Conservation (phyloP, 2,329 filamentous ascomycete species). For the Penicillium sp. region DNA sequence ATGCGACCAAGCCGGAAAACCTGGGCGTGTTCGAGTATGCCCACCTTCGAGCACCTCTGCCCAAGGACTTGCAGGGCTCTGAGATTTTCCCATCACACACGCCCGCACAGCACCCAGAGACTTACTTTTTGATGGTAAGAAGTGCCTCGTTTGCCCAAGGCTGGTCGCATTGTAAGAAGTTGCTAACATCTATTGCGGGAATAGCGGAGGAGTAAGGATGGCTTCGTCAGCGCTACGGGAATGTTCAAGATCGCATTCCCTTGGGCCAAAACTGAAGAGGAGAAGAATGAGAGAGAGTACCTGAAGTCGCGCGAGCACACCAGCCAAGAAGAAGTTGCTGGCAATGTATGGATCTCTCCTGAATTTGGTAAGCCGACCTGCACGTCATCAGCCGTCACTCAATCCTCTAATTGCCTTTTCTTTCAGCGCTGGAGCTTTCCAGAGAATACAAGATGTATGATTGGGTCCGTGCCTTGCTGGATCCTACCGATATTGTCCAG, state of each 20-base stretch:
- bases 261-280: constrained; percentile 66
- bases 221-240: constrained; percentile 69
- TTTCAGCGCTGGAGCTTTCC: constrained; percentile 74
- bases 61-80: constrained; percentile 83
- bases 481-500: constrained; percentile 78
- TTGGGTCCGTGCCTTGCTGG: constrained; percentile 92
- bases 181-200: constrained; percentile 10
- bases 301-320: constrained; percentile 83
- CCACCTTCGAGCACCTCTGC: constrained; percentile 88
- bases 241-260: constrained; percentile 75
- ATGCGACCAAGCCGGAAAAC: constrained; percentile 73
- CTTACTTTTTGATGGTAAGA: constrained; percentile 90
- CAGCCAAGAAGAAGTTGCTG: constrained; percentile 89
- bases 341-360: constrained; percentile 94
- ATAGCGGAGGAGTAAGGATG: constrained; percentile 69
- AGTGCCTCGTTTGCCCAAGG: not conserved
- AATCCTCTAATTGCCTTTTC: not conserved
- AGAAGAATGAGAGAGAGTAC: constrained; percentile 68
- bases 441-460: constrained; percentile 83
- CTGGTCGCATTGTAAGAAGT: not conserved
- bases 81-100: constrained; percentile 85
- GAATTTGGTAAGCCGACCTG: constrained; percentile 61
- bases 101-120: constrained; percentile 71
- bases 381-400: constrained; percentile 8
- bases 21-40: constrained; percentile 93